phyloP scores from a whole-genome alignment of 2,329 filamentous ascomycete species.

The Claviceps cyperi region DNA sequence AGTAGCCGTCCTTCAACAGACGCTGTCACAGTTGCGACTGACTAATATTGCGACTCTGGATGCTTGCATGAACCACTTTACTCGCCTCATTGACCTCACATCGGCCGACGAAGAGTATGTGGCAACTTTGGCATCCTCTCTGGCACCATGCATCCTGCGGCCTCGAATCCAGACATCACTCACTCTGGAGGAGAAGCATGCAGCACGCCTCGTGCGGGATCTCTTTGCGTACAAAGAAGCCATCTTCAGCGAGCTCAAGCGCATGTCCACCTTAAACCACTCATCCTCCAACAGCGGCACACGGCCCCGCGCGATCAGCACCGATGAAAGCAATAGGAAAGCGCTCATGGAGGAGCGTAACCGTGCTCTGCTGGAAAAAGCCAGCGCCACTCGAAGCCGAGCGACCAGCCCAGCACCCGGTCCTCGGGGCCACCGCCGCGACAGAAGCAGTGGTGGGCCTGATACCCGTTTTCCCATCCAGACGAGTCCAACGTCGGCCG shows the following conservation, averaged over 20 bases:
- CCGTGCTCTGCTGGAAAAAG: conserved; percentile 60
- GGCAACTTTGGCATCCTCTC: conserved; percentile 52
- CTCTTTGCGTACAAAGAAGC: conserved; percentile 86
- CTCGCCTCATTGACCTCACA: conserved; percentile 86
- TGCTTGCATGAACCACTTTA: conserved; percentile 96
- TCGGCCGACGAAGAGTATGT: conserved; percentile 87
- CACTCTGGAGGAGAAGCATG: conserved; percentile 90
- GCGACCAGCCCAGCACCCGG: conserved; percentile 59
- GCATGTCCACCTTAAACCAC: conserved; percentile 58
- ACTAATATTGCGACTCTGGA: conserved; percentile 98
- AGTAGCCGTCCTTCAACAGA: conserved; percentile 85
- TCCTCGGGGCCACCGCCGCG: conserved; percentile 53
- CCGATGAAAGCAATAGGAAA: conserved; percentile 88
- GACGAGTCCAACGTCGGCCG: conserved; percentile 44
- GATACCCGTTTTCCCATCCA: conserved; percentile 77
- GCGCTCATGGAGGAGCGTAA: conserved; percentile 89
- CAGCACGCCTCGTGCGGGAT: conserved; percentile 79
- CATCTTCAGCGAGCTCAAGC: conserved; percentile 93
- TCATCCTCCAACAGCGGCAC: conserved; percentile 40
- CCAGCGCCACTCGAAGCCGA: conserved; percentile 50
- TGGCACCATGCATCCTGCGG: conserved; percentile 78
- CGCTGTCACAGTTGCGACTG: conserved; percentile 81
- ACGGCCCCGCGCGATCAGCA: conserved; percentile 76
- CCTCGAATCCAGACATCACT: conserved; percentile 78
- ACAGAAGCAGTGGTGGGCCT: conserved; percentile 59